Conservation (phyloP, 164 flowering plant genomes). For the Kalanchoe fedtschenkoi region DNA sequence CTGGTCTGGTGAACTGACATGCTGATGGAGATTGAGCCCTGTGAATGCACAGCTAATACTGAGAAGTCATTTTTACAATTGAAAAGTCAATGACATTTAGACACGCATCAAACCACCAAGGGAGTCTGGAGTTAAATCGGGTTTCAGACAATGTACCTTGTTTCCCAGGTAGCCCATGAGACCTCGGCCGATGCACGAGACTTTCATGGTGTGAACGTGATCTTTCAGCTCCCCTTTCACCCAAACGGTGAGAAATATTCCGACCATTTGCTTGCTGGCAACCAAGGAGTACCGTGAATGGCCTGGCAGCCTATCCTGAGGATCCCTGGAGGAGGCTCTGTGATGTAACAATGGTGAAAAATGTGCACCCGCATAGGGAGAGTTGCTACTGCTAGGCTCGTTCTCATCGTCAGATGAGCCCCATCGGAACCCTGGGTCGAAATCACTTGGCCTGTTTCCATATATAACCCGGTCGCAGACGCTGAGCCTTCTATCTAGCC, state of each 20-base stretch:
- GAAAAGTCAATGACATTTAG: too few relatives aligned
- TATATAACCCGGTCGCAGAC: conserved; percentile 52
- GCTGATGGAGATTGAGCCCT: conserved; percentile 9
- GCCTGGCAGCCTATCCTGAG: conserved; percentile 2
- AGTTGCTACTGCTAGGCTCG: conserved; percentile 30
- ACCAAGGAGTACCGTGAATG: conserved; percentile 32
- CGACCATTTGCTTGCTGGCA: conserved; percentile 84
- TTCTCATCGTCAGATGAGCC: conserved; percentile 63
- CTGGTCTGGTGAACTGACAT: conserved; percentile 64
- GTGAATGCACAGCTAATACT: background rate
- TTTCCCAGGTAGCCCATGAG: conserved; percentile 81
- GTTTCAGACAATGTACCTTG: conserved; percentile 41
- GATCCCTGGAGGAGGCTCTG: conserved; percentile 1
- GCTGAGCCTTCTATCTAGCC: conserved; percentile 51
- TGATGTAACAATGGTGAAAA: conserved; percentile 1
- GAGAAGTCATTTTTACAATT: background rate
- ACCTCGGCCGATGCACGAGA: conserved; percentile 66
- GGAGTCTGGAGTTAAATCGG: background rate
- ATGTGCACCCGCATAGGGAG: conserved; percentile 17
- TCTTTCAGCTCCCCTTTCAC: conserved; percentile 45
- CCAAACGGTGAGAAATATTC: conserved; percentile 67
- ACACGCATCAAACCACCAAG: too few relatives aligned
- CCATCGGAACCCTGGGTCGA: conserved; percentile 37
- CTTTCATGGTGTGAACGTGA: conserved; percentile 38
- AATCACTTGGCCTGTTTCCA: conserved; percentile 42